phyloP scores from a whole-genome alignment of 805 yeast genomes.

The Lipomyces orientalis region DNA sequence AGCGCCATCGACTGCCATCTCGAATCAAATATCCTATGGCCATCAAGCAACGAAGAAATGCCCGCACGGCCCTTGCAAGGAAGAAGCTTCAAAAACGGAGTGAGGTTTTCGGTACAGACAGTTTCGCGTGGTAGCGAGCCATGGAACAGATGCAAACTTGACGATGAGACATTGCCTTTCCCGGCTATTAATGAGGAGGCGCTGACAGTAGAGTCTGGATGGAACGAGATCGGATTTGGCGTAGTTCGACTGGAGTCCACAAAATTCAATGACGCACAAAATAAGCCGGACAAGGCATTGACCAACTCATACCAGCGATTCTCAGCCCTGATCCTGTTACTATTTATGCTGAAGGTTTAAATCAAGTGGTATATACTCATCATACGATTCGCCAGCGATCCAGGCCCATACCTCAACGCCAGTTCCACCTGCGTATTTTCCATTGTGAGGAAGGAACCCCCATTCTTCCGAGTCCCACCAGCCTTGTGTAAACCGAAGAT shows the following conservation, averaged over 20 bases:
- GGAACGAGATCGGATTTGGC: slow-evolving; percentile 52
- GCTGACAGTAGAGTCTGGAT: not conserved
- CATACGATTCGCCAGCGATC: slow-evolving; percentile 64
- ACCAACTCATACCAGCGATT: slow-evolving; percentile 69
- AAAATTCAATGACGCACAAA: slow-evolving; percentile 93
- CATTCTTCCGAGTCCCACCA: slow-evolving; percentile 91
- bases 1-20: slow-evolving; percentile 94
- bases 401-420: slow-evolving; percentile 95
- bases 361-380: slow-evolving; percentile 44
- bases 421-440: slow-evolving; percentile 81
- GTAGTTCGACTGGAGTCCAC: slow-evolving; percentile 82
- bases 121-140: slow-evolving; percentile 96
- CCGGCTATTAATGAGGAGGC: not conserved
- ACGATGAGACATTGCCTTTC: slow-evolving; percentile 10
- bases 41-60: slow-evolving; percentile 80
- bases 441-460: slow-evolving; percentile 81
- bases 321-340: slow-evolving; percentile 43
- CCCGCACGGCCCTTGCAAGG: slow-evolving; percentile 95
- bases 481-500: slow-evolving; percentile 88
- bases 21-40: slow-evolving; percentile 75
- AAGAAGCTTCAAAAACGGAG: slow-evolving; percentile 86
- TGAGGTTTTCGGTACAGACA: slow-evolving; percentile 93
- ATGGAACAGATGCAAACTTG: slow-evolving; percentile 53
- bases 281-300: slow-evolving; percentile 82
- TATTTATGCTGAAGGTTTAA: not conserved